phyloP scores from a whole-genome alignment of 2,329 filamentous ascomycete species.

The Microdochium paspali region DNA sequence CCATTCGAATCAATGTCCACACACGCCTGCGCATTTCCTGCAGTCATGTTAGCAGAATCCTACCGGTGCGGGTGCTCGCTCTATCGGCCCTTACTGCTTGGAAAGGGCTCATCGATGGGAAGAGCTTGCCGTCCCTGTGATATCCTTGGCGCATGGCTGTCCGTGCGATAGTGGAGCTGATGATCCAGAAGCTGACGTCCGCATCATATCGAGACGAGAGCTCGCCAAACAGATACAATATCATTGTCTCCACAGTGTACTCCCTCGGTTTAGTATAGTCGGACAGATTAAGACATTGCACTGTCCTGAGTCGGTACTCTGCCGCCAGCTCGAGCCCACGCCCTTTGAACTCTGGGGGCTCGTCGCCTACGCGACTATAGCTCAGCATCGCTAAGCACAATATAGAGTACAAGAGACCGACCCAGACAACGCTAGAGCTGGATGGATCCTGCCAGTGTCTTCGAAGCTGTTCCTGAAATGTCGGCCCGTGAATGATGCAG shows the following conservation, averaged over 20 bases:
- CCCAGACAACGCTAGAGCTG: constrained; percentile 67
- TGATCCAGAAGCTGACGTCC: constrained; percentile 56
- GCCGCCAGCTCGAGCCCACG: constrained; percentile 48
- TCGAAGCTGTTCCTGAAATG: constrained; percentile 66
- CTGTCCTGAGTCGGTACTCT: constrained; percentile 62
- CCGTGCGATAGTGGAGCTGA: constrained; percentile 44
- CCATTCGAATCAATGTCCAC: constrained; percentile 64
- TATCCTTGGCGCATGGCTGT: constrained; percentile 63
- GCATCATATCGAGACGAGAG: constrained; percentile 65
- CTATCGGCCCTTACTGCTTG: constrained; percentile 44
- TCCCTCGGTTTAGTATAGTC: constrained; percentile 70
- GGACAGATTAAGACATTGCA: constrained; percentile 66
- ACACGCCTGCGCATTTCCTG: constrained; percentile 62
- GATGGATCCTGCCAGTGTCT: constrained; percentile 62
- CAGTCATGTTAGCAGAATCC: constrained; percentile 2
- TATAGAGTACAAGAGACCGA: constrained; percentile 68
- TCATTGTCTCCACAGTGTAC: constrained; percentile 69
- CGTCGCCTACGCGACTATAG: constrained; percentile 70
- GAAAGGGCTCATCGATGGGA: constrained; percentile 61
- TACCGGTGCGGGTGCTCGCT: background rate
- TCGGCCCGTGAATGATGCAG: constrained; percentile 72
- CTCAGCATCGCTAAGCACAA: constrained; percentile 71
- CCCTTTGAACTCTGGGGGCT: constrained; percentile 70
- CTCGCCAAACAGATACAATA: constrained; percentile 69
- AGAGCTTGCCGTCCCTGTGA: constrained; percentile 69